Conservation (phyloP, 1,284 basidiomycete genomes). For the Dichomitus squalens region DNA sequence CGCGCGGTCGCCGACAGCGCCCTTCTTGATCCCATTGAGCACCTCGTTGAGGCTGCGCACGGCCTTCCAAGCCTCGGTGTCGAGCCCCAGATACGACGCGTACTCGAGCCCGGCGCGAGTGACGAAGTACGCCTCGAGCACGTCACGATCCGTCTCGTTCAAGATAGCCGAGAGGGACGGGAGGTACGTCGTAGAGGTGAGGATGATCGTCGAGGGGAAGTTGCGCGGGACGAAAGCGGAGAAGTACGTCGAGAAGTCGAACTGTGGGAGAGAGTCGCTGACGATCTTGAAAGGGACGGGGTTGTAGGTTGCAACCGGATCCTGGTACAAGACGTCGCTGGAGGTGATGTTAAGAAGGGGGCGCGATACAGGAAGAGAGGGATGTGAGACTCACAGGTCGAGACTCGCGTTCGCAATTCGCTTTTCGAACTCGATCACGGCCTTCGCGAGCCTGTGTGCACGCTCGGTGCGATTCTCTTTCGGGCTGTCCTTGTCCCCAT, state of each 20-base stretch:
- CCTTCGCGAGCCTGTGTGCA: conserved; percentile 67
- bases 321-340: conserved; percentile 67
- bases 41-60: conserved; percentile 70
- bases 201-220: conserved; percentile 78
- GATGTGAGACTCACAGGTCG: conserved; percentile 59
- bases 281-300: conserved; percentile 74
- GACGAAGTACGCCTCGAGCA: conserved; percentile 88
- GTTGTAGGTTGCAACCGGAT: conserved; percentile 92
- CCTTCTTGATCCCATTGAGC: conserved; percentile 85
- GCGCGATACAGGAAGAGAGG: not conserved
- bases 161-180: conserved; percentile 72
- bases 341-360: not conserved
- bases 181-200: conserved; percentile 85
- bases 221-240: conserved; percentile 79
- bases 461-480: conserved; percentile 44
- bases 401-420: conserved; percentile 81
- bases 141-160: conserved; percentile 65
- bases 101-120: conserved; percentile 68
- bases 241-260: conserved; percentile 86
- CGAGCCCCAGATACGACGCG: conserved; percentile 70
- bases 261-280: conserved; percentile 71
- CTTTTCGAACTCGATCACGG: conserved; percentile 82
- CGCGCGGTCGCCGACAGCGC: conserved; percentile 80
- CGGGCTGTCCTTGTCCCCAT: conserved; percentile 41
- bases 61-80: conserved; percentile 77